A percentile compares a stretch with the other conserved stretches of the same genome.
phyloP scores from a whole-genome alignment of 2,329 filamentous ascomycete species.

The Clonostachys byssicola region DNA sequence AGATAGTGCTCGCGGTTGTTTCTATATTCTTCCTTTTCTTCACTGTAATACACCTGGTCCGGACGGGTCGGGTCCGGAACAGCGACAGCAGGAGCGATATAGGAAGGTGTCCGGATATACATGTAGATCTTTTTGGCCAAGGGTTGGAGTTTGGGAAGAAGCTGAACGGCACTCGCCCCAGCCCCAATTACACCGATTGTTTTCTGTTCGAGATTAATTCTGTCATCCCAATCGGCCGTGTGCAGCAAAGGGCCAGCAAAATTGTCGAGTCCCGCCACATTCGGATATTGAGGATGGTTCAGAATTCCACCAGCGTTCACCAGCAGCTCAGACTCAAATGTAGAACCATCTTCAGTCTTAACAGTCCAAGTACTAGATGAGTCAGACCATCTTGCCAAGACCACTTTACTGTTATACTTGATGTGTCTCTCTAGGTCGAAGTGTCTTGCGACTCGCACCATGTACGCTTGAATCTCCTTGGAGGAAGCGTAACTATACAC shows the following conservation, averaged over 20 bases:
- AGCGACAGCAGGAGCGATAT: neutral
- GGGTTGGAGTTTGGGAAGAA: conserved; percentile 39
- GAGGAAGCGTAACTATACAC: too few species aligned
- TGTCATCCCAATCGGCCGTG: conserved; percentile 29
- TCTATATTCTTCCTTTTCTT: too few species aligned
- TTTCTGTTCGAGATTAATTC: conserved; percentile 39
- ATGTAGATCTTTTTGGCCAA: conserved; percentile 1
- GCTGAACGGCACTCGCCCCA: conserved; percentile 49
- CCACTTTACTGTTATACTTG: too few species aligned
- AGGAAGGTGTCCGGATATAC: neutral
- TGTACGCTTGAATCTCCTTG: too few species aligned
- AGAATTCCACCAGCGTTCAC: conserved; percentile 41
- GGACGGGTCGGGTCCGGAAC: neutral
- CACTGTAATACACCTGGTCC: too few species aligned
- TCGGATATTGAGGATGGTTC: conserved; percentile 47
- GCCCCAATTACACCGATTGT: conserved; percentile 50
- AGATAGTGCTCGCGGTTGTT: too few species aligned
- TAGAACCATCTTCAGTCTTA: neutral
- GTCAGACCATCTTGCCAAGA: too few species aligned
- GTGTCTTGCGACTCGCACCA: too few species aligned
- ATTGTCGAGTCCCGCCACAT: conserved; percentile 35
- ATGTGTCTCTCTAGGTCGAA: too few species aligned
- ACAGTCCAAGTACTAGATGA: too few species aligned
- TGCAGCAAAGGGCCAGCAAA: conserved; percentile 48
- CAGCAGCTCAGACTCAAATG: conserved; percentile 31